These are phyloP conservation scores for Nemophila menziesii DNA, from an alignment of 257 asterid genomes.

Conservation along the genomic window DNA sequence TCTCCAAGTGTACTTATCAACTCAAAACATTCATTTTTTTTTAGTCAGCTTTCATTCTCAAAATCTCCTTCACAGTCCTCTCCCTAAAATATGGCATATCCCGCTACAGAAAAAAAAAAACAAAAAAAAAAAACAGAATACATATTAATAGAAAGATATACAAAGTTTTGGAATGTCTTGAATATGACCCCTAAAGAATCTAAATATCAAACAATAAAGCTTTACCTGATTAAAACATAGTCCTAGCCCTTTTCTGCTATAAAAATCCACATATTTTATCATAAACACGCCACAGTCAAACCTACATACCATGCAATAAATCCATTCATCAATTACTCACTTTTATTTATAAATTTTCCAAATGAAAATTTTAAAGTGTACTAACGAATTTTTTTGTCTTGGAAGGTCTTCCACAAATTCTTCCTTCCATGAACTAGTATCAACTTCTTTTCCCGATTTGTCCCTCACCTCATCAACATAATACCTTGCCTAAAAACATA, in stretches of 20 bases:
- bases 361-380: neutral
- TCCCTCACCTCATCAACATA: slow-evolving; percentile 84
- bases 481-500: slow-evolving; percentile 53
- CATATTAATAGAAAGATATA: neutral
- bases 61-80: slow-evolving; percentile 75
- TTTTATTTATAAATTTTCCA: too few species aligned
- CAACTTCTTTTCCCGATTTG: slow-evolving; percentile 52
- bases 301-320: slow-evolving; percentile 27
- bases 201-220: neutral
- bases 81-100: slow-evolving; percentile 77
- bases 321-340: neutral
- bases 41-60: slow-evolving; percentile 61
- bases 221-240: slow-evolving; percentile 74
- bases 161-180: neutral
- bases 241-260: slow-evolving; percentile 70
- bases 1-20: slow-evolving; percentile 59
- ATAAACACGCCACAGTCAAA: slow-evolving; percentile 89
- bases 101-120: slow-evolving; percentile 19
- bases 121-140: neutral
- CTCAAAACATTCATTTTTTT: slow-evolving; percentile 53
- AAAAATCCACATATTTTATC: slow-evolving; percentile 86
- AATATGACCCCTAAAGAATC: too few species aligned
- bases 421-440: slow-evolving; percentile 54
- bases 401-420: slow-evolving; percentile 72
- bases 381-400: slow-evolving; percentile 59